These are phyloP conservation scores for Escovopsis sp. DNA, from an alignment of 2,329 filamentous ascomycete genomes.

Conservation along the genomic window DNA sequence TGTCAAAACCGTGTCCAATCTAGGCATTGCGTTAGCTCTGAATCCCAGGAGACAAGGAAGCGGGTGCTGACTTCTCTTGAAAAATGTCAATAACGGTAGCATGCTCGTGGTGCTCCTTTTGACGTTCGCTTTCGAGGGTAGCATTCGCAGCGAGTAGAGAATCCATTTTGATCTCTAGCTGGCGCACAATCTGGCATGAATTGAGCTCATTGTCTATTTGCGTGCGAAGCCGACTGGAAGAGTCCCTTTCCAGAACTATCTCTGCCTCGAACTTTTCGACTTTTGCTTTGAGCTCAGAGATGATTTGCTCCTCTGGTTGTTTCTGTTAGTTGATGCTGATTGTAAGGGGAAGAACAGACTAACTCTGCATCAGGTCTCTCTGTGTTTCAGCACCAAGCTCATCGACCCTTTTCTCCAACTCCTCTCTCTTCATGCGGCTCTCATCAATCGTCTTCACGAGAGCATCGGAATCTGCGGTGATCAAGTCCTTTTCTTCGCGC, in stretches of 20 bases:
- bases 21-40: not conserved
- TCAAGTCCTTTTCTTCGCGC: constrained; percentile 15
- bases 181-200: constrained; percentile 5
- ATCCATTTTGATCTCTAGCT: constrained; percentile 10
- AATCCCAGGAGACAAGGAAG: not conserved
- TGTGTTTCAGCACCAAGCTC: constrained; percentile 12
- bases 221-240: constrained; percentile 4
- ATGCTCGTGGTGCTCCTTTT: constrained; percentile 1
- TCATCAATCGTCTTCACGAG: constrained; percentile 16
- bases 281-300: constrained; percentile 11
- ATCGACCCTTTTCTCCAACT: constrained; percentile 17
- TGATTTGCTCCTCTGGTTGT: constrained; percentile 12
- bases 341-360: not conserved
- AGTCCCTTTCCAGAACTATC: constrained; percentile 1
- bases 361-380: constrained; percentile 12
- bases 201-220: constrained; percentile 7
- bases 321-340: not conserved
- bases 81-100: constrained; percentile 4
- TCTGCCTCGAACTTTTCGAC: constrained; percentile 9
- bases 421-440: constrained; percentile 18
- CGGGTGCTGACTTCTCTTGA: constrained; percentile 8
- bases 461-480: constrained; percentile 9
- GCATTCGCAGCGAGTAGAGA: constrained; percentile 6
- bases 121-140: constrained; percentile 1
- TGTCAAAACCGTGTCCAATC: constrained; percentile 2